Base-by-base conservation (phyloP, 352 stramenopile species). In the Phytophthora pinifolia region DNA sequence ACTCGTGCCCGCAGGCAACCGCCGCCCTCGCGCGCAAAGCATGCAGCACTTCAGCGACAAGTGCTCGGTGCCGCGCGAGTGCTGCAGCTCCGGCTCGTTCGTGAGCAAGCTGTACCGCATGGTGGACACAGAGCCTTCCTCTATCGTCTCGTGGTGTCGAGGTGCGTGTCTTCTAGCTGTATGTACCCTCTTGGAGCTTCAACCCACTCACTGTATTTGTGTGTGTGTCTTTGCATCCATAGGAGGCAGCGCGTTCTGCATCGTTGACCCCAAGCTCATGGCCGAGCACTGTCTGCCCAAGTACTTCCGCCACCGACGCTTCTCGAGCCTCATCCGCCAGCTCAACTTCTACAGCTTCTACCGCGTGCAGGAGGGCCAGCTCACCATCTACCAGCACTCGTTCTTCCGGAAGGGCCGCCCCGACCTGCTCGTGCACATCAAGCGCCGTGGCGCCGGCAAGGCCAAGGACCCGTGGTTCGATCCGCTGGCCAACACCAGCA, bases 301-400 rank as follows among this genome's bases (percentile, higher is more conserved):
- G 71, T 96, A 96, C 67, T 96, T 96, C 54, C 86, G 88, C 45
- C 88, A 96, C 63, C 80, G 83, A 3, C 78, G 88, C 18, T 96
- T 96, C 53, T 93, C 88, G 32, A 92, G 79, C 50, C 63, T 96
- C 15, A 94, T 96, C 51, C 88, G 88, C 9, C 88, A 96, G 76
- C 67, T 96, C 45, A 96, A 96, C 65, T 96, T 96, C 52, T 96
- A 96, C 84, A 93, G 81, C 68, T 96, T 96, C 44, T 95, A 96
- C 65, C 88, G 89, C 38, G 86, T 96, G 43, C 86, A 89, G 50
- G 83, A 93, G 55, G 83, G 83, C 9, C 82, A 90, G 62, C 62
- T 90, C 33, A 89, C 83, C 6, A 93, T 93, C 47, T 93, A 93
- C 67, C 83, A 93, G 63, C 83, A 93, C 62, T 88, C 76, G 27